Base-by-base conservation (phyloP, 208 protist species). In the Leishmania turanica region DNA sequence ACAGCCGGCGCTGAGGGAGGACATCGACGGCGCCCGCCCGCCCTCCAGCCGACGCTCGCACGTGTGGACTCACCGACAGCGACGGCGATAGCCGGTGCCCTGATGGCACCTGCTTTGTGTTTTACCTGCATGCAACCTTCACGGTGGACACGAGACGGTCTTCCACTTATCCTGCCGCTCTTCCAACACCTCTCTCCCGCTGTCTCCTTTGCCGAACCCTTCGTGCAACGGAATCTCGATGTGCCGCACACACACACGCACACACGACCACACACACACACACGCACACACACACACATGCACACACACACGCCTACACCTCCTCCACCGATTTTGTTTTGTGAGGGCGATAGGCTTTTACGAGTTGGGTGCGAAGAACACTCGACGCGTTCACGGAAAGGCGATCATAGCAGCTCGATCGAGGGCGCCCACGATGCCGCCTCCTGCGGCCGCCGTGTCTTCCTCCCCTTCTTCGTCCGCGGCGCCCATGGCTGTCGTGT, bases 401-500 rank as follows among this genome's bases (percentile, higher is more conserved):
- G 37, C 1, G 40, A 47, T 24, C 19, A 13, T 4, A 9, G 19
- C 17, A n/a, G 31, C 40, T 49, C 66, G 37, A 71, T 47, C 34
- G 66, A 51, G 3, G 42, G 1, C 37, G 37, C 21, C 68, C 24
- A 2, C 68, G 13, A 6, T 53, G 5, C 42, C 24, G 4, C 68
- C 19, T n/a, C 42, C 68, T 49, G 21, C 21, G 68, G 37, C 68
- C 40, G 7, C 42, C 37, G 42, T 34, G 42, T 9, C 42, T 7
- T 34, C 47, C 1, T 31, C 49, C 3, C 64, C 27, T 34, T 37
- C 71, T 53, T 75, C 60, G 47, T 56, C 75, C 17, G 69, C 78
- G 65, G 56, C 71, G 19, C 24, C 47, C 21, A 24, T 77, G 64
- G 8, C 45, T 42, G 53, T 34, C 71, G 8, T 31, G 7, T 89